Evolutionary conservation across 441 rosid species (phyloP).

Genomic region (Erysimum cheiri): DNA sequence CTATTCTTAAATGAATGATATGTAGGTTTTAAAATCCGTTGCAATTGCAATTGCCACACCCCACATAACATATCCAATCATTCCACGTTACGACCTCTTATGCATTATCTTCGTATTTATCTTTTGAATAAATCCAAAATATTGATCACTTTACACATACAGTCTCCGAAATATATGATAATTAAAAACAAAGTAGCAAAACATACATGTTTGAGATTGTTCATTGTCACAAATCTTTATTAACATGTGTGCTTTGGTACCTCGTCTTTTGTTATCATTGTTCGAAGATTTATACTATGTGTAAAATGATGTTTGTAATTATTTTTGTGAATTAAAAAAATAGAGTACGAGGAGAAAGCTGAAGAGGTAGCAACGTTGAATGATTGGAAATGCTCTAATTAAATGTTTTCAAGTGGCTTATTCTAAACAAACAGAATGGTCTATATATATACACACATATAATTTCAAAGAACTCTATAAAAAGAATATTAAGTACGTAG

Average conservation of each 20-base stretch:
- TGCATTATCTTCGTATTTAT: background rate
- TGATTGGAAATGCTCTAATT: background rate
- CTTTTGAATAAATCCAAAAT: background rate
- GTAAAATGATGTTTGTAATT: background rate
- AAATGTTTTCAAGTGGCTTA: too few species aligned
- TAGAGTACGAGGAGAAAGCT: background rate
- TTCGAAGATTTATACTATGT: background rate
- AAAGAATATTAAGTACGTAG: too few species aligned
- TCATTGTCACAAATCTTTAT: background rate
- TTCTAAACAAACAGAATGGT: too few species aligned
- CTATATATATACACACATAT: too few species aligned
- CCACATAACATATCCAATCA: background rate
- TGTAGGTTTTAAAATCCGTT: background rate
- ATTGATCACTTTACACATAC: background rate
- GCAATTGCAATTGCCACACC: background rate
- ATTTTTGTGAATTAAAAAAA: background rate
- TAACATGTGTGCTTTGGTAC: background rate
- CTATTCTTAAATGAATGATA: background rate
- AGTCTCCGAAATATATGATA: background rate
- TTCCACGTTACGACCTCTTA: background rate
- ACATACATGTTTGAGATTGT: background rate
- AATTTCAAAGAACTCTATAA: too few species aligned
- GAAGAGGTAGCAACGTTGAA: background rate
- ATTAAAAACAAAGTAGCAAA: background rate
- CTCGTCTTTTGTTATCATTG: background rate